phyloP scores from a whole-genome alignment of 805 yeast species.

The Schizosaccharomyces cryophilus region DNA sequence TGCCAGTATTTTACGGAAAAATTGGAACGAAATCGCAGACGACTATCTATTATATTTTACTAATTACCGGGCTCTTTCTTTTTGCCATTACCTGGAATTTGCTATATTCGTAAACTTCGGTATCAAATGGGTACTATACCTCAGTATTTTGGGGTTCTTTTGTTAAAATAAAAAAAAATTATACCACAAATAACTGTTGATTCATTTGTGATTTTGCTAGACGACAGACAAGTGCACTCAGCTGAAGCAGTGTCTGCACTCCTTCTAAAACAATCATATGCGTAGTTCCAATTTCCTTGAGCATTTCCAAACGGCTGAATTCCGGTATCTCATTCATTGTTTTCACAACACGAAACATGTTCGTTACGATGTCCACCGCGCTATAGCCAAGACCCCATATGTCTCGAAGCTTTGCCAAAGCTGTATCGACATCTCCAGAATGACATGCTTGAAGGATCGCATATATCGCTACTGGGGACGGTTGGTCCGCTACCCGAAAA shows the following conservation, averaged over 20 bases:
- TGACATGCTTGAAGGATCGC: constrained; percentile 30
- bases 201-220: constrained; percentile 7
- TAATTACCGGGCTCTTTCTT: background rate
- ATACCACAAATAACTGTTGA: background rate
- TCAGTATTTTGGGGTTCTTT: background rate
- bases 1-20: constrained; percentile 20
- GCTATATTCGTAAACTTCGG: background rate
- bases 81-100: background rate
- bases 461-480: constrained; percentile 71
- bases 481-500: constrained; percentile 84
- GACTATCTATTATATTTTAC: background rate
- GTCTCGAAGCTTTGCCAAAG: constrained; percentile 30
- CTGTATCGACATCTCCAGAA: constrained; percentile 31
- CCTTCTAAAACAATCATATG: constrained; percentile 91
- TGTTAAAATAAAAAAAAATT: background rate
- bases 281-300: constrained; percentile 67
- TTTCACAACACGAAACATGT: constrained; percentile 71
- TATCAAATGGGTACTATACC: background rate
- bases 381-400: constrained; percentile 82
- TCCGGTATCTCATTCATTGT: constrained; percentile 46
- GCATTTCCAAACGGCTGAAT: constrained; percentile 41
- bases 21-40: background rate
- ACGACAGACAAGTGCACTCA: constrained; percentile 59
- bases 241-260: constrained; percentile 62
- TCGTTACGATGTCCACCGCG: constrained; percentile 76